Conservation (phyloP, 2,329 filamentous ascomycete genomes). For the Fusarium udum region DNA sequence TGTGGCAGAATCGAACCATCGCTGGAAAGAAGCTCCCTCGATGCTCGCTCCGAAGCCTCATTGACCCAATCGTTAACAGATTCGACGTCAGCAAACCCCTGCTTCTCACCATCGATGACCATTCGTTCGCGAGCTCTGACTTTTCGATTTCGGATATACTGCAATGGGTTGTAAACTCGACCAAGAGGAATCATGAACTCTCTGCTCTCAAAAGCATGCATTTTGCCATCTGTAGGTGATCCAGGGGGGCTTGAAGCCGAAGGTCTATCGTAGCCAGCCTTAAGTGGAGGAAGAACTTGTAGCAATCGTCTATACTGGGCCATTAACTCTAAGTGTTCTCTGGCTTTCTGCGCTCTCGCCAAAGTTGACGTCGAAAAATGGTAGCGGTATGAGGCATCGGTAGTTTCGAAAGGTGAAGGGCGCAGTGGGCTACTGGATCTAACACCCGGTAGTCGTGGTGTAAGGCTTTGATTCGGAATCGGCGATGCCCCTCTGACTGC, state of each 20-base stretch:
- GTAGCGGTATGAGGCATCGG: conserved; percentile 64
- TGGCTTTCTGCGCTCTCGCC: conserved; percentile 83
- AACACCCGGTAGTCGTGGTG: conserved; percentile 53
- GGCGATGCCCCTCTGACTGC: conserved; percentile 70
- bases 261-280: conserved; percentile 52
- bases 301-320: conserved; percentile 84
- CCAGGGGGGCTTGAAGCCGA: conserved; percentile 54
- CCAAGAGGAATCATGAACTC: conserved; percentile 60
- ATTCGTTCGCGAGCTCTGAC: conserved; percentile 81
- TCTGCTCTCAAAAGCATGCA: conserved; percentile 38
- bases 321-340: conserved; percentile 84
- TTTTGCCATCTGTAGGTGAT: conserved; percentile 51
- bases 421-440: conserved; percentile 58
- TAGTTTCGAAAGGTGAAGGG: conserved; percentile 55
- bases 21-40: conserved; percentile 40
- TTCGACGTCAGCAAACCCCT: conserved; percentile 79
- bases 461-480: conserved; percentile 56
- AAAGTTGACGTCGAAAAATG: conserved; percentile 83
- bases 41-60: conserved; percentile 58
- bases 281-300: conserved; percentile 80
- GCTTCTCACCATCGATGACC: conserved; percentile 75
- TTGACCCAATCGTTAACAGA: conserved; percentile 82
- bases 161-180: conserved; percentile 87
- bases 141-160: conserved; percentile 91
- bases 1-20: conserved; percentile 51